Evolutionary conservation across 2,329 filamentous ascomycete species (phyloP), one percentile per base, ranked within the genome.

Genomic region (Geosmithia morbida): DNA sequence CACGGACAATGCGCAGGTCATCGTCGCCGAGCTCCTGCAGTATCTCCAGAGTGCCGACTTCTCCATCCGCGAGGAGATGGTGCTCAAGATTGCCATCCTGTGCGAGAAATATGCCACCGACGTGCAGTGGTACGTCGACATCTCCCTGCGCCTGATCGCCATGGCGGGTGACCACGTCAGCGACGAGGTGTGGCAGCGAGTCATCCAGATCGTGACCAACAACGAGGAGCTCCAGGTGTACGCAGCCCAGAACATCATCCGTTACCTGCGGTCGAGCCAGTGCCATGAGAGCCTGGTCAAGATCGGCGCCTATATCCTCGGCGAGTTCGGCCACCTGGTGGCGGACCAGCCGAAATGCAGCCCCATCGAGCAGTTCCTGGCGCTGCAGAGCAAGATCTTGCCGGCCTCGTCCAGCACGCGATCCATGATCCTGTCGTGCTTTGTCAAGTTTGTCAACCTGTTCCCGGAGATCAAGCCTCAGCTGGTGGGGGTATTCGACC

Each of bases 31-130:
- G 67, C 79, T 98, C 46, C 68, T 98, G 47, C 87, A 90, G 55
- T 97, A 96, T 63, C 76, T 98, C 8, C 90, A 96, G 59, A 95
- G 87, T 48, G 92, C 92, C 44, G 92, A 98, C 64, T 98, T 95
- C 63, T 90, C 90, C 5, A 96, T 98, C 57, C 81, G 94, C 52
- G 94, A 98, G 67, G 92, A 98, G 64, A 98, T 98, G 92, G 92
- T 97, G 3, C 72, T 98, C 52, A 98, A 98, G 68, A 95, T 98
- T 65, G 92, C 92, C 46, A 98, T 98, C 58, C 66, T 98, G 53
- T 97, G 94, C 0, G 92, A 98, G 62, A 97, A 97, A 61, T 98
- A 98, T 61, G 92, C 92, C 20, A 96, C 89, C 1, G 92, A 98
- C 59, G 87, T 95, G 18, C 90, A 97, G 68, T 98, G 92, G 92